Conservation (phyloP, 345 rosid genomes). For the Gossypium bickii region DNA sequence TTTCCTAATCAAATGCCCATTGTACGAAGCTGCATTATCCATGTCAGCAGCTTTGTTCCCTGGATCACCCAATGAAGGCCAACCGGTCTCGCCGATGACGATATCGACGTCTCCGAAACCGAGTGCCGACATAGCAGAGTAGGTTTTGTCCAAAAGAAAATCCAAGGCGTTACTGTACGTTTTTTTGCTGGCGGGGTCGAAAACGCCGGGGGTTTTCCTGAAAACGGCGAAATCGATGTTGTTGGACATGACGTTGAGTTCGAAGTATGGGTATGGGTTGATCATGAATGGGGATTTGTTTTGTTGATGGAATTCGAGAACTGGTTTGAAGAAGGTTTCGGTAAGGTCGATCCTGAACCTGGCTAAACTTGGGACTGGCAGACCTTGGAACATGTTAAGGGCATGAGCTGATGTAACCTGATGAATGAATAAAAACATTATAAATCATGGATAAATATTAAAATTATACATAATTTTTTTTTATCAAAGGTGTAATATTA, state of each 20-base stretch:
- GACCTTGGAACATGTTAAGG: slow-evolving; percentile 35
- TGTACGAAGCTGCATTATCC: slow-evolving; percentile 51
- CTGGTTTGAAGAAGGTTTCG: slow-evolving; percentile 41
- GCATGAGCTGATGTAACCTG: slow-evolving; percentile 84
- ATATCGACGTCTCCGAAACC: slow-evolving; percentile 67
- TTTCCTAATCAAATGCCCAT: slow-evolving; percentile 43
- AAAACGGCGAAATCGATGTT: slow-evolving; percentile 46
- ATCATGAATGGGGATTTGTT: slow-evolving; percentile 71
- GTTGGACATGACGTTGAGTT: slow-evolving; percentile 22
- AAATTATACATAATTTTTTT: too few relatives aligned
- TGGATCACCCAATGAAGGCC: slow-evolving; percentile 62
- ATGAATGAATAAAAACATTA: not conserved
- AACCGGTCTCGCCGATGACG: slow-evolving; percentile 68
- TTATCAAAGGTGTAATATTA: too few relatives aligned
- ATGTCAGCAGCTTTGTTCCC: slow-evolving; percentile 22
- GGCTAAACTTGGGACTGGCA: slow-evolving; percentile 52
- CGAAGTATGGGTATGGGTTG: slow-evolving; percentile 80
- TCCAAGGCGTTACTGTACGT: slow-evolving; percentile 77
- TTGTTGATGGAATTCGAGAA: slow-evolving; percentile 56
- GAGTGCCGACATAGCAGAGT: slow-evolving; percentile 61
- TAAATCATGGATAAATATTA: too few relatives aligned
- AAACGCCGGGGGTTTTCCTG: slow-evolving; percentile 46
- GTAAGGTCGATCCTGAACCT: slow-evolving; percentile 47
- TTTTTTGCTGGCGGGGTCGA: slow-evolving; percentile 43
- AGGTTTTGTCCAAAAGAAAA: slow-evolving; percentile 54